Evolutionary conservation across 1,284 basidiomycete genomes (phyloP), one percentile per base, ranked within the genome.

Genomic region (Macrocybe sp.): DNA sequence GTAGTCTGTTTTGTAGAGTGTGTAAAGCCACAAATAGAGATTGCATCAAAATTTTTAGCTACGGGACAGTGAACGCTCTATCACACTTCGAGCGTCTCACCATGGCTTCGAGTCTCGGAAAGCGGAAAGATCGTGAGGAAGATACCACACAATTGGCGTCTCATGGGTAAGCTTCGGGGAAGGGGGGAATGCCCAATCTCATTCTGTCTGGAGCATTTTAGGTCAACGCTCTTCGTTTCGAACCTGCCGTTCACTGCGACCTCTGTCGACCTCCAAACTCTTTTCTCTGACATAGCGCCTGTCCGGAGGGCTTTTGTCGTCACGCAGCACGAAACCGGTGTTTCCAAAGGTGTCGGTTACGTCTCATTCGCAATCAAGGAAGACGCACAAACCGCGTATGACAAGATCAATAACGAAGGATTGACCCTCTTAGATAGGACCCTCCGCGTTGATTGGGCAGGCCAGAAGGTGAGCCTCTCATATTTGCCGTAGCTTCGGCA

Each of bases 281-380:
- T 95, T 43, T 97, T 98, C 72, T 97, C 95, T 10, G 92, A 95
- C 64, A 81, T 97, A 53, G 97, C 94, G 2, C 97, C 96, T 8
- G 85, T 99, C 14, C 81, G 93, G 41, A 87, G 90, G 34, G 96
- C 94, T 0, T 99, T 99, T 62, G 85, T 99, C 1, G 96, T 98
- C 8, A 83, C 85, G 3, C 86, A 92, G 52, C 79, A 78, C 40
- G 84, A 81, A 38, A 83, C 86, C 0, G 87, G 89, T 35, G 78
- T 85, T 30, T 95, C 92, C 3, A 97, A 97, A 64, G 97, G 96
- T 56, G 93, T 98, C n/a, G 96, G 96, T 52, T 99, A 98, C 65
- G 92, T 98, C 51, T 88, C 92, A 0, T 99, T 95, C 67, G 85
- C 94, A 1, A 76, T 93, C 53, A 79, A 78, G 47, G 90, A 97